Conservation (phyloP, 495 filamentous ascomycete species). For the Aspergillus mulundensis region DNA sequence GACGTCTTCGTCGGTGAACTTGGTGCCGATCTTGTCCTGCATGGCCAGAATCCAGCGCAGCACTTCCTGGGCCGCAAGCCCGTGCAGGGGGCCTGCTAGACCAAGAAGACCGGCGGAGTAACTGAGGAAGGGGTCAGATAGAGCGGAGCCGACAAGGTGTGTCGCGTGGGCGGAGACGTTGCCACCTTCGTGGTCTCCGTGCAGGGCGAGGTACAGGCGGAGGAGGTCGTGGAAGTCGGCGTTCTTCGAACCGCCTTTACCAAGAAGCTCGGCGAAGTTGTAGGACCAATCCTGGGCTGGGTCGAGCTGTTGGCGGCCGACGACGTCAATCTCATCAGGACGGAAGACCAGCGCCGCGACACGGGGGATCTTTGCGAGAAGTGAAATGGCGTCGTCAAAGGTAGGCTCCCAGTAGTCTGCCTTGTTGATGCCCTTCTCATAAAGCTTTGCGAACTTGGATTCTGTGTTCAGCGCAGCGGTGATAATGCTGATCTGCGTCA, state of each 20-base stretch:
- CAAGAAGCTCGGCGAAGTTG: conserved; percentile 96
- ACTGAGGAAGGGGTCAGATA: conserved; percentile 91
- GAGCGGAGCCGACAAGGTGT: conserved; percentile 91
- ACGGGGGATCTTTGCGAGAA: conserved; percentile 93
- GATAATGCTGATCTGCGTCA: conserved; percentile 95
- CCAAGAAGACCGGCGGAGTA: conserved; percentile 96
- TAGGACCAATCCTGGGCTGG: conserved; percentile 88
- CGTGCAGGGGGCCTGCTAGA: conserved; percentile 90
- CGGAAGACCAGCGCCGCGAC: conserved; percentile 98
- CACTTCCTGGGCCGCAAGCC: conserved; percentile 94
- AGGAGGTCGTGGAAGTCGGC: conserved; percentile 94
- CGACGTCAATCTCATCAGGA: conserved; percentile 69
- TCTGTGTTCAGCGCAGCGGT: conserved; percentile 91
- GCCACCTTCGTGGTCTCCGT: conserved; percentile 97
- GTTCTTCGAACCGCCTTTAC: conserved; percentile 79
- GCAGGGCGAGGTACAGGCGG: conserved; percentile 87
- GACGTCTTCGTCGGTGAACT: conserved; percentile 74
- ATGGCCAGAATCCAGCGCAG: conserved; percentile 93
- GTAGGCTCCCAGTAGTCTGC: conserved; percentile 98
- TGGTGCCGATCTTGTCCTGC: conserved; percentile 78
- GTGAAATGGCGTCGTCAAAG: conserved; percentile 90
- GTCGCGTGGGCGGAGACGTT: conserved; percentile 98
- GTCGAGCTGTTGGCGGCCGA: conserved; percentile 40
- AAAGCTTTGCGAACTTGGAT: conserved; percentile 86
- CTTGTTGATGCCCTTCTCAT: conserved; percentile 86